Base-by-base conservation (phyloP, 2,329 filamentous ascomycete genomes). In the Aspergillus eucalypticola region DNA sequence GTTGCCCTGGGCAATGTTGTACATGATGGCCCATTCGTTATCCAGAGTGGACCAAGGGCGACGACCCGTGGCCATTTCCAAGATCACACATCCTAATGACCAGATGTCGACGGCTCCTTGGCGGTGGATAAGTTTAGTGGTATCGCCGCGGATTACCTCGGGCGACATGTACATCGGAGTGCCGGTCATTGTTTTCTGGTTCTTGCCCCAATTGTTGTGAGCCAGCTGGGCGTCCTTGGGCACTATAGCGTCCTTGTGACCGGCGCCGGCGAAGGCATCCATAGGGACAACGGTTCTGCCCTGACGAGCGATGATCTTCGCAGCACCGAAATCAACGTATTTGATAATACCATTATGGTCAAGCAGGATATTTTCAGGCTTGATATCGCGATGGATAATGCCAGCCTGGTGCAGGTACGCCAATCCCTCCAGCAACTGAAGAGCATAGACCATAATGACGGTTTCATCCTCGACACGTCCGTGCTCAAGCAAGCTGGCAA, bases 121-220 rank as follows among this genome's bases (percentile, higher is more conserved):
- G 66, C 91, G 89, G 57, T 90, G 90, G 11, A 88, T 82, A 29
- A 76, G 88, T 53, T 90, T 90, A 3, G 88, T 81, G 73, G 88
- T 88, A 66, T 93, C 89, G 59, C 95, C 95, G 71, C 93, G 96
- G 81, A 99, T 98, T 42, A 97, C 92, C 81, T 99, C 95, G 5
- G 95, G 95, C 6, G 95, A 98, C 95, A 99, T 99, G 82, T 99
- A 99, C 95, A 99, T 99, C 2, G 95, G 95, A 10, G 95, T 99
- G 67, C 95, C 95, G 19, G 93, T 96, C 88, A 98, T 97, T 38
- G 91, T 95, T 73, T 92, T 90, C 76, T 96, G 93, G 52, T 89
- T 85, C 56, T 77, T 78, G 56, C 75, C 66, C 17, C 66, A 55
- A 72, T 35, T 74, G 70, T 55, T 55, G 46, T 72, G 72, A 8